phyloP scores from a whole-genome alignment of 176 grass and related monocot species.

The Triticum urartu region DNA sequence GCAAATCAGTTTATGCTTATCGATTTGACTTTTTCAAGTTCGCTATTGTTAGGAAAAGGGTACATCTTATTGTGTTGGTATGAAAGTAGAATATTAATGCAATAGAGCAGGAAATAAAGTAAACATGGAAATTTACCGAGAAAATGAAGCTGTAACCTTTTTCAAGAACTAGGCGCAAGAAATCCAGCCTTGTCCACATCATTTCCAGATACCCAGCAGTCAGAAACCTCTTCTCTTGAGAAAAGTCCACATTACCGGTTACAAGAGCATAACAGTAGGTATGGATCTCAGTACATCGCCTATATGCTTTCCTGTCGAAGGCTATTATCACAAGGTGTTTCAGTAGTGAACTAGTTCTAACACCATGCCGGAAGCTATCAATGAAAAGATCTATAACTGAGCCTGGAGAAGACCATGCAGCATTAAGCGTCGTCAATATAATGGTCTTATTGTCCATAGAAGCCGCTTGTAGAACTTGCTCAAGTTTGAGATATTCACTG shows the following conservation, averaged over 20 bases:
- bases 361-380: slow-evolving; percentile 55
- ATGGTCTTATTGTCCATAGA: slow-evolving; percentile 64
- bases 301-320: slow-evolving; percentile 61
- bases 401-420: slow-evolving; percentile 64
- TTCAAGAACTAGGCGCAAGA: slow-evolving; percentile 71
- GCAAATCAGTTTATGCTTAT: slow-evolving; percentile 20
- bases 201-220: slow-evolving; percentile 69
- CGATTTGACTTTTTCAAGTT: slow-evolving; percentile 9
- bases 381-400: slow-evolving; percentile 77
- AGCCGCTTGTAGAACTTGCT: slow-evolving; percentile 51
- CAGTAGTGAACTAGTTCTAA: slow-evolving; percentile 49
- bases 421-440: slow-evolving; percentile 69
- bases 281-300: slow-evolving; percentile 57
- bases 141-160: slow-evolving; percentile 87
- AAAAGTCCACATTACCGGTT: slow-evolving; percentile 57
- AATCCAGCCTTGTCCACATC: slow-evolving; percentile 87
- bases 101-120: background rate
- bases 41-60: background rate
- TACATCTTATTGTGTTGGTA: background rate
- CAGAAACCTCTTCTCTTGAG: slow-evolving; percentile 61
- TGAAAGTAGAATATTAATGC: background rate
- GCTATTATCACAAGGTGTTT: slow-evolving; percentile 71
- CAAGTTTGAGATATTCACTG: slow-evolving; percentile 55
- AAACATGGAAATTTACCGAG: slow-evolving; percentile 45
- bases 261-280: slow-evolving; percentile 58